phyloP scores from a whole-genome alignment of 257 asterid species.

The Rhazya stricta region DNA sequence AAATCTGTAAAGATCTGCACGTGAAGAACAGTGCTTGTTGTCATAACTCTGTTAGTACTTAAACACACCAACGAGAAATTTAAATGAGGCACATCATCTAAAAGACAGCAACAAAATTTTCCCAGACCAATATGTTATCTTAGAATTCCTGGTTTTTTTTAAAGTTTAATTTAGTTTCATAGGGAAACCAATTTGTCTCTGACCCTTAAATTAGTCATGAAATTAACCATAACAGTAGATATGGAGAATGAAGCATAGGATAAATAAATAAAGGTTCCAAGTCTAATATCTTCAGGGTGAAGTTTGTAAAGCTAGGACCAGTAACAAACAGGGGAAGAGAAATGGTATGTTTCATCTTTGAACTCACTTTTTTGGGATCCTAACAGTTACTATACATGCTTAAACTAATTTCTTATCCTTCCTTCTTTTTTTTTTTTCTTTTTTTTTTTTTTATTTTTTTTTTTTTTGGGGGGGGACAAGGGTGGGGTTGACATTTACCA shows the following conservation, averaged over 20 bases:
- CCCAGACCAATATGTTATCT: not conserved
- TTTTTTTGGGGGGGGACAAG: not conserved
- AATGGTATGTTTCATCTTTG: not conserved
- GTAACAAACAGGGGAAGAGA: not conserved
- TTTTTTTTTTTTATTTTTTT: not conserved
- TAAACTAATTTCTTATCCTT: not conserved
- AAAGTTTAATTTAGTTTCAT: not conserved
- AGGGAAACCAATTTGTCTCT: not conserved
- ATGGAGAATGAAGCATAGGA: not conserved
- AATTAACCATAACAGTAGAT: not conserved
- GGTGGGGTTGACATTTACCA: too few relatives aligned
- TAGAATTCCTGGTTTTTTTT: not conserved
- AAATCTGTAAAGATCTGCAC: conserved; percentile 82
- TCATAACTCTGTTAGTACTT: not conserved
- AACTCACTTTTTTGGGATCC: not conserved
- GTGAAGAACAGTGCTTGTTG: conserved; percentile 5
- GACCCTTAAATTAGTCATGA: not conserved
- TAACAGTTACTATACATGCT: not conserved
- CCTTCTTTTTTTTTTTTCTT: not conserved
- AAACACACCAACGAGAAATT: not conserved
- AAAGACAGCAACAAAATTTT: not conserved
- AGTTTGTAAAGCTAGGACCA: not conserved
- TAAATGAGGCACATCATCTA: not conserved
- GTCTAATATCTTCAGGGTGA: not conserved
- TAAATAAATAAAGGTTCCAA: not conserved